Conservation (phyloP, 78 protist genomes). For the Planoprotostelium fungivorum region DNA sequence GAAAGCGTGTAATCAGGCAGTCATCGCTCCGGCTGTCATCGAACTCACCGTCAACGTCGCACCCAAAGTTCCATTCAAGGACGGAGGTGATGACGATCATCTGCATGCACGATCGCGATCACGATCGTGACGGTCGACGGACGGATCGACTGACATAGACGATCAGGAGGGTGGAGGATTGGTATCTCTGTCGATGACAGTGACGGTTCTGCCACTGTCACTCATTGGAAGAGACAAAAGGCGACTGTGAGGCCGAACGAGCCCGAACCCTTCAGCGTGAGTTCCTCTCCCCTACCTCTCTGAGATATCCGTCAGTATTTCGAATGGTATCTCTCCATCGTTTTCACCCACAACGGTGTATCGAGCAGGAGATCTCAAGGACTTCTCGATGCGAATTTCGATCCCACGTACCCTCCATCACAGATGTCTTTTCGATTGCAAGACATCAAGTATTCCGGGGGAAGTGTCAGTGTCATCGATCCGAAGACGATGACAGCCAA, state of each 20-base stretch:
- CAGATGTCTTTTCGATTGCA: background rate
- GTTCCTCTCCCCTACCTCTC: background rate
- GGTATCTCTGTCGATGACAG: background rate
- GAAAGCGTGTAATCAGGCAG: constrained; percentile 58
- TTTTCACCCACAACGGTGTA: background rate
- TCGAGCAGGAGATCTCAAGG: background rate
- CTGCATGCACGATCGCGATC: background rate
- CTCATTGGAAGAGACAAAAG: background rate
- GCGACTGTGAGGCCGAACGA: background rate
- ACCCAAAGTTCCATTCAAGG: constrained; percentile 34
- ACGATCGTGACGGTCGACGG: background rate
- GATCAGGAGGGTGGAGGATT: background rate
- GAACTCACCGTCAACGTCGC: constrained; percentile 53
- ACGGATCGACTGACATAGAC: background rate
- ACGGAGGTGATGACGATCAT: constrained; percentile 43
- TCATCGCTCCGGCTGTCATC: constrained; percentile 56
- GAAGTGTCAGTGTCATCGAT: background rate
- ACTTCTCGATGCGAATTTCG: background rate
- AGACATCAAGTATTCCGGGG: background rate
- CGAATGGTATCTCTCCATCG: background rate
- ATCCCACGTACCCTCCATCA: background rate
- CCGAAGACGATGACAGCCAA: background rate
- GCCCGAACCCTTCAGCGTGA: background rate
- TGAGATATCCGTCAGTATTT: background rate
- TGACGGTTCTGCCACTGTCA: background rate